A percentile compares a stretch with the other conserved stretches of the same genome.
Evolutionary conservation across 306 rosid genomes (phyloP).

Genomic region (Quercus glauca): DNA sequence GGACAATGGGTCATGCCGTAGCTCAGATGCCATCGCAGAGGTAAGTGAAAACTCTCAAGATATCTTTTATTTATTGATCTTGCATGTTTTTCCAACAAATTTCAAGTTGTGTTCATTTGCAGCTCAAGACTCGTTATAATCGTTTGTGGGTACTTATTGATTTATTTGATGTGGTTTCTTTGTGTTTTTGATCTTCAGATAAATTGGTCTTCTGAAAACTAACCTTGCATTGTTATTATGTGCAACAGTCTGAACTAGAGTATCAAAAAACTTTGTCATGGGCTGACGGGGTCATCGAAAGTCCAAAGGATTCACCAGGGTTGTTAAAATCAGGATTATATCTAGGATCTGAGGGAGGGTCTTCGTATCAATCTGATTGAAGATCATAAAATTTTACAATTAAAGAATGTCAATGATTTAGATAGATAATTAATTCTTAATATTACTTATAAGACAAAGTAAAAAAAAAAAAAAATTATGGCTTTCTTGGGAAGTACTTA

Average conservation of each 20-base stretch:
- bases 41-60: slow-evolving; percentile 44
- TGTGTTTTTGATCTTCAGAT: neutral
- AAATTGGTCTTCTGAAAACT: slow-evolving; percentile 17
- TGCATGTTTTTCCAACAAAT: slow-evolving; percentile 9
- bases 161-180: slow-evolving; percentile 9
- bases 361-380: no score
- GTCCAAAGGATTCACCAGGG: slow-evolving; percentile 11
- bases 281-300: no score
- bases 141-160: neutral
- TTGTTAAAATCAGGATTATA: no score
- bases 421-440: no score
- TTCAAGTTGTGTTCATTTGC: neutral
- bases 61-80: neutral
- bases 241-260: slow-evolving; percentile 31
- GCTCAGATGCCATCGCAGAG: neutral
- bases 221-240: neutral
- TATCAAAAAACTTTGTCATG: neutral
- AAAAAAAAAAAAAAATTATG: no score
- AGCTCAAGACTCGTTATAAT: neutral
- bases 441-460: no score
- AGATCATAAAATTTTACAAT: no score
- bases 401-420: no score
- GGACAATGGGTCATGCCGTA: no score
- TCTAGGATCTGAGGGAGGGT: no score
- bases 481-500: no score